These are phyloP conservation scores for Colletotrichum sp. DNA, from an alignment of 2,329 filamentous ascomycete species.

Conservation along the genomic window DNA sequence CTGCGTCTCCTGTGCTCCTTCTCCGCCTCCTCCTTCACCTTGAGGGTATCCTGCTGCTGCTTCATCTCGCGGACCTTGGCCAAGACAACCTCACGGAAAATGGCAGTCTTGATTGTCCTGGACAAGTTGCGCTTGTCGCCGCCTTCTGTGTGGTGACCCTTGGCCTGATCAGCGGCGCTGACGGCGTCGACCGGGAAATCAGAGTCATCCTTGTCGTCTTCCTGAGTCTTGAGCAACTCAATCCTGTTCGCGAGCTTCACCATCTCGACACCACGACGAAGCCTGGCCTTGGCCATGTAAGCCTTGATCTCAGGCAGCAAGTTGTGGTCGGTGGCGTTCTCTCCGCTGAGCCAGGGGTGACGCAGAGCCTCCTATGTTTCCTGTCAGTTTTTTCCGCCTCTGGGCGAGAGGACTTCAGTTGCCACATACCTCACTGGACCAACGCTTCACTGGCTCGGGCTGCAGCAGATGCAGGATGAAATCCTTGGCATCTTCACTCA, in stretches of 20 bases:
- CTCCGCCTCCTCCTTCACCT: slow-evolving; percentile 64
- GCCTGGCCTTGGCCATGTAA: slow-evolving; percentile 88
- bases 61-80: slow-evolving; percentile 95
- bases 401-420: neutral
- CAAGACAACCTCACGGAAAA: slow-evolving; percentile 93
- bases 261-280: slow-evolving; percentile 92
- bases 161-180: slow-evolving; percentile 55
- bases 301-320: slow-evolving; percentile 95
- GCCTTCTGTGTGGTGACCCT: slow-evolving; percentile 16
- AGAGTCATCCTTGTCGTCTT: slow-evolving; percentile 80
- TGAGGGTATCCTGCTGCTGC: slow-evolving; percentile 78
- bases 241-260: slow-evolving; percentile 97
- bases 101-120: slow-evolving; percentile 66
- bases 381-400: neutral
- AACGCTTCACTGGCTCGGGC: slow-evolving; percentile 77
- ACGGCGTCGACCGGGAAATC: slow-evolving; percentile 71
- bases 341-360: slow-evolving; percentile 89
- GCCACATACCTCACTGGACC: slow-evolving; percentile 72
- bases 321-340: slow-evolving; percentile 94
- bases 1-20: slow-evolving; percentile 50
- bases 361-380: slow-evolving; percentile 70
- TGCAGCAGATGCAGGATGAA: slow-evolving; percentile 87
- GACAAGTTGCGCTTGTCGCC: slow-evolving; percentile 46
- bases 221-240: slow-evolving; percentile 90
- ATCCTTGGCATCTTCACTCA: slow-evolving; percentile 92